Percentiles rank a stretch among this genome's conserved stretches.
These are phyloP conservation scores for barrel medic (Medicago truncatula) DNA, from an alignment of 306 rosid species.

Conservation along the genomic window MtrunA17r5.0-ANR NC_053046.1:10631001-10631500, in stretches of 20 bases:
- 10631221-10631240: neutral
- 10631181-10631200: neutral
- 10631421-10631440: slow-evolving; percentile 1
- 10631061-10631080: slow-evolving; percentile 18
- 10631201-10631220: neutral
- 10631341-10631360: slow-evolving; percentile 46
- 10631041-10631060: neutral
- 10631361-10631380: slow-evolving; percentile 28
- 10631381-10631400: neutral
- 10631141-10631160: neutral
- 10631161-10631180: neutral
- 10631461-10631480: neutral
- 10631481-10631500: slow-evolving; percentile 19
- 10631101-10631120: neutral
- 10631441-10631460: neutral
- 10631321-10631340: slow-evolving; percentile 31
- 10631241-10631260: neutral
- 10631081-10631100: neutral
- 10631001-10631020: slow-evolving; percentile 44
- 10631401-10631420: neutral
- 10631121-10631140: neutral
- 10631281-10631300: slow-evolving; percentile 42
- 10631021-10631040: neutral
- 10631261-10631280: slow-evolving; percentile 31
- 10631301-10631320: slow-evolving; percentile 39